These are phyloP conservation scores for Mucor sp. DNA, from an alignment of 371 early-diverging fungal genomes.

Conservation along the genomic window DNA sequence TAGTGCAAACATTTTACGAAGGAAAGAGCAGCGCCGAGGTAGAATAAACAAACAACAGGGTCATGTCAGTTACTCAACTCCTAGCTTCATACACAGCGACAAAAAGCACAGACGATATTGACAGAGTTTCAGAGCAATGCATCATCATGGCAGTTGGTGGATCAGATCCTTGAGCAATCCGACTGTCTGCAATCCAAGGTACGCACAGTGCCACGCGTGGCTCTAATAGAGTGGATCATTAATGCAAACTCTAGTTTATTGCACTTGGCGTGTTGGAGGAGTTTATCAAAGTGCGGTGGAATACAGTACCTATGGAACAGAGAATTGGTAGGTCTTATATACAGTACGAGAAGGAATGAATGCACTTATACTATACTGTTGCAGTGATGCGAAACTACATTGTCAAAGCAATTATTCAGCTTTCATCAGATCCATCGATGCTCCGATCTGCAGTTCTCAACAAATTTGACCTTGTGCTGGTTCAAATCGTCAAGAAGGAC, in stretches of 20 bases:
- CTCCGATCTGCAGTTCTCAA: slow-evolving; percentile 67
- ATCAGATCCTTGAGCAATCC: slow-evolving; percentile 86
- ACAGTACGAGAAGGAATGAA: too few species aligned
- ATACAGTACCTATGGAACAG: slow-evolving; percentile 84
- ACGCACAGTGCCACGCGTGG: slow-evolving; percentile 8
- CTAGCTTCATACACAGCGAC: slow-evolving; percentile 54
- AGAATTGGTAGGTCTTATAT: slow-evolving; percentile 60
- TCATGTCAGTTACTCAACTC: background rate
- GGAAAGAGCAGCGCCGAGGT: slow-evolving; percentile 6
- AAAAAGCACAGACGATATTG: slow-evolving; percentile 70
- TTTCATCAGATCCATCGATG: slow-evolving; percentile 73
- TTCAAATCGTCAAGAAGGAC: slow-evolving; percentile 98
- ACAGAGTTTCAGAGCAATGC: slow-evolving; percentile 93
- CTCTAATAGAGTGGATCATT: background rate
- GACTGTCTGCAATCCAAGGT: slow-evolving; percentile 82
- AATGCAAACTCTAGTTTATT: slow-evolving; percentile 61
- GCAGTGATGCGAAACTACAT: slow-evolving; percentile 88
- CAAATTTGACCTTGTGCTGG: slow-evolving; percentile 90
- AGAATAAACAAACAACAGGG: background rate
- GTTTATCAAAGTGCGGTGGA: slow-evolving; percentile 95
- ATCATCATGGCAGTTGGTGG: slow-evolving; percentile 92
- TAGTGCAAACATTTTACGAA: slow-evolving; percentile 20
- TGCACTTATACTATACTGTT: background rate
- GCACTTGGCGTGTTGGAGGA: slow-evolving; percentile 94
- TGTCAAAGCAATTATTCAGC: slow-evolving; percentile 78